Evolutionary conservation across 2,329 filamentous ascomycete genomes (phyloP).

Genomic region (Ambrosiella cleistominuta): DNA sequence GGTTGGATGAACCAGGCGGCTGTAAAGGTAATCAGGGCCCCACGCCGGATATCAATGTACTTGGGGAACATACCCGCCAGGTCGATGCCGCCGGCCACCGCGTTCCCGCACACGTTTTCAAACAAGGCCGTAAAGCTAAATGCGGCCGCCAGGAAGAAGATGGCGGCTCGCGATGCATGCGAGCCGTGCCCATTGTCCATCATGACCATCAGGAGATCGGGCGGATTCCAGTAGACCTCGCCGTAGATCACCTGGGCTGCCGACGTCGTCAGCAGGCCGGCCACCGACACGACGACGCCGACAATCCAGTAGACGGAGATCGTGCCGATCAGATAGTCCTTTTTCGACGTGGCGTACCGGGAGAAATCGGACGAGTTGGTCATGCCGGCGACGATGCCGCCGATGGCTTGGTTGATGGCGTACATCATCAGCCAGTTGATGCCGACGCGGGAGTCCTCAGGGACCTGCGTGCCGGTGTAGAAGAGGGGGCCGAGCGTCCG

Average conservation of each 20-base stretch:
- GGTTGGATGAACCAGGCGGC: constrained; percentile 18
- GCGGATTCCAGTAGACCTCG: constrained; percentile 13
- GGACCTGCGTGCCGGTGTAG: constrained; percentile 16
- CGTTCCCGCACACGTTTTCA: constrained; percentile 19
- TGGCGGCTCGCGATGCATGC: constrained; percentile 15
- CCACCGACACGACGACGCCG: constrained; percentile 17
- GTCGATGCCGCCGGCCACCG: constrained; percentile 18
- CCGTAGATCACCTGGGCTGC: constrained; percentile 17
- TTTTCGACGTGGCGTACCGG: constrained; percentile 16
- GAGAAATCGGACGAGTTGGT: constrained; percentile 19
- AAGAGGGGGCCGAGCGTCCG: constrained; percentile 28
- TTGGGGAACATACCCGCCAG: constrained; percentile 17
- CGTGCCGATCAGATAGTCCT: constrained; percentile 16
- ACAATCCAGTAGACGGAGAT: constrained; percentile 17
- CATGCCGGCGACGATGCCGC: constrained; percentile 18
- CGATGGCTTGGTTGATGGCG: constrained; percentile 19
- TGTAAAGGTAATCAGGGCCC: constrained; percentile 16
- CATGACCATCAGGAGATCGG: constrained; percentile 15
- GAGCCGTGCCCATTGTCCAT: constrained; percentile 17
- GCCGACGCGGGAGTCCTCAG: constrained; percentile 14
- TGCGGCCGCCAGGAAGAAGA: constrained; percentile 17
- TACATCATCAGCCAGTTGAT: constrained; percentile 19
- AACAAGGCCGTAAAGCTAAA: constrained; percentile 18
- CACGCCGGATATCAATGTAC: constrained; percentile 18
- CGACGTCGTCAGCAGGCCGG: constrained; percentile 17